These are phyloP conservation scores for Nothomitra cinnamomea DNA, from an alignment of 2,329 filamentous ascomycete genomes.

Conservation along the genomic window DNA sequence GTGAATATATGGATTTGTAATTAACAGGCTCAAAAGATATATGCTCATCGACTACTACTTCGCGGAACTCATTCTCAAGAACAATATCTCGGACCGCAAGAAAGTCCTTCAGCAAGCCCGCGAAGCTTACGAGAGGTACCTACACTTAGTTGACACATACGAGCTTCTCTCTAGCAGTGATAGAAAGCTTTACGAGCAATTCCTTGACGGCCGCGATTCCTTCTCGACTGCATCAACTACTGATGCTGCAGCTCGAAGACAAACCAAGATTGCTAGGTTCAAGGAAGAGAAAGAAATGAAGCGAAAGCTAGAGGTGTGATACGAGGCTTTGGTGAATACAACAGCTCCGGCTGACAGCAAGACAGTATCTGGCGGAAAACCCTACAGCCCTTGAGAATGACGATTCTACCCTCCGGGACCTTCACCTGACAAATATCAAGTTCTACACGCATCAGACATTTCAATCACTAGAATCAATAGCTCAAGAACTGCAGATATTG, in stretches of 20 bases:
- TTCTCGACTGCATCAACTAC: slow-evolving; percentile 56
- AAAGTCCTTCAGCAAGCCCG: slow-evolving; percentile 45
- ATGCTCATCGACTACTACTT: slow-evolving; percentile 61
- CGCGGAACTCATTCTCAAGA: slow-evolving; percentile 60
- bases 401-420: slow-evolving; percentile 64
- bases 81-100: slow-evolving; percentile 45
- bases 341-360: slow-evolving; percentile 11
- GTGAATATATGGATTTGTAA: not conserved
- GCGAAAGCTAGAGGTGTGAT: slow-evolving; percentile 53
- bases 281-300: slow-evolving; percentile 74
- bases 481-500: slow-evolving; percentile 70
- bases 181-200: slow-evolving; percentile 52
- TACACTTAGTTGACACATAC: slow-evolving; percentile 65
- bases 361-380: not conserved
- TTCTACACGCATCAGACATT: slow-evolving; percentile 67
- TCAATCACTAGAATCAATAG: slow-evolving; percentile 71
- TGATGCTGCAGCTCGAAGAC: slow-evolving; percentile 52
- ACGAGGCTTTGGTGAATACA: slow-evolving; percentile 15
- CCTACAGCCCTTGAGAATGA: slow-evolving; percentile 34
- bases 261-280: slow-evolving; percentile 75
- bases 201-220: slow-evolving; percentile 49
- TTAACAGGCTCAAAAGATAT: slow-evolving; percentile 31
- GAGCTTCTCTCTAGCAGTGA: slow-evolving; percentile 49
- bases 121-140: slow-evolving; percentile 58
- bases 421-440: slow-evolving; percentile 60